Evolutionary conservation across 306 rosid genomes (phyloP).

Genomic region (Inga oerstediana): DNA sequence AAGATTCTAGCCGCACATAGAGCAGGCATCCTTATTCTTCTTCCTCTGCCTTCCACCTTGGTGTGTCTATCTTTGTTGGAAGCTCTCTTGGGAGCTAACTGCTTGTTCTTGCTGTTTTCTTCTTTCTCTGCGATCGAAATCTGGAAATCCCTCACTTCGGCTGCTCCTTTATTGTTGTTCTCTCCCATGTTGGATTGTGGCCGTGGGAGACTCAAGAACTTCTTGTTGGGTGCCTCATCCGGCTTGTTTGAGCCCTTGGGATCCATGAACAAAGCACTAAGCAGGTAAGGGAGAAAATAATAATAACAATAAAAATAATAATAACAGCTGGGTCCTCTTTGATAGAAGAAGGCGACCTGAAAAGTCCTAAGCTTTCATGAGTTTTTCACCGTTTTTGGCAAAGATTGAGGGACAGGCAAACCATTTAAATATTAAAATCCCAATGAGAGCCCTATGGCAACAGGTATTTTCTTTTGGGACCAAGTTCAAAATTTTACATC

Average conservation of each 20-base stretch:
- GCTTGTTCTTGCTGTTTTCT: conserved; percentile 59
- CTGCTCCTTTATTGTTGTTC: conserved; percentile 48
- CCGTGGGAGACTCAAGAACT: conserved; percentile 61
- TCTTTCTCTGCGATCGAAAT: conserved; percentile 67
- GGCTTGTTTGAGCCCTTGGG: conserved; percentile 90
- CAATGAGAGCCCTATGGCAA: conserved; percentile 49
- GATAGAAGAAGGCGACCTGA: conserved; percentile 79
- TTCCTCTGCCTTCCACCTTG: conserved; percentile 92
- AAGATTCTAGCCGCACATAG: conserved; percentile 91
- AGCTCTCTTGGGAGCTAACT: conserved; percentile 83
- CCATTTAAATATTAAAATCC: conserved; percentile 50
- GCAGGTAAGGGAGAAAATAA: conserved; percentile 11
- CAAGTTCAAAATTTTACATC: background rate
- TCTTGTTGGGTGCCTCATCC: conserved; percentile 52
- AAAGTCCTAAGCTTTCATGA: conserved; percentile 77
- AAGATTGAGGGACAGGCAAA: conserved; percentile 51
- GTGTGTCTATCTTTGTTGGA: conserved; percentile 97
- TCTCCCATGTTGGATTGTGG: conserved; percentile 59
- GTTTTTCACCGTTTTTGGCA: conserved; percentile 91
- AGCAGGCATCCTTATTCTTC: conserved; percentile 98
- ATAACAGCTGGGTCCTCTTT: conserved; percentile 50
- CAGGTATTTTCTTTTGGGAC: conserved; percentile 29
- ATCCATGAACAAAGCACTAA: conserved; percentile 62
- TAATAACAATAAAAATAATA: background rate
- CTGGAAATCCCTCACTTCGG: conserved; percentile 80